Conservation (phyloP, 768 basidiomycete species). For the Lentinus brumalis region DNA sequence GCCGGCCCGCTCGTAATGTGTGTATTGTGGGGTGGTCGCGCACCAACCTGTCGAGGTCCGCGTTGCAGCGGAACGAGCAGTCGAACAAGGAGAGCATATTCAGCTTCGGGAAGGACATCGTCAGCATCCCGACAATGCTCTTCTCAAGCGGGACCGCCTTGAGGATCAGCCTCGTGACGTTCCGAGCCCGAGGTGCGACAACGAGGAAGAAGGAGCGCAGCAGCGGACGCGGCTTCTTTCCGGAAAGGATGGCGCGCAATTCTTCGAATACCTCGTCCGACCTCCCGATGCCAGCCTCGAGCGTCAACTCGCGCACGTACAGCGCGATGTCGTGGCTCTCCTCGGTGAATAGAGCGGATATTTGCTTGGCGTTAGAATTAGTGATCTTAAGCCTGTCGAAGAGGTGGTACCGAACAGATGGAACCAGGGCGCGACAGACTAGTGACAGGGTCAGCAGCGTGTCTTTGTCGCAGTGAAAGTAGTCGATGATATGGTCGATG, state of each 20-base stretch:
- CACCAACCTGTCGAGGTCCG: conserved; percentile 13
- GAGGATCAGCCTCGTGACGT: conserved; percentile 4
- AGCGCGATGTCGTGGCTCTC: not conserved
- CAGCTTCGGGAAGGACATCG: conserved; percentile 4
- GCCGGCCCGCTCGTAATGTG: conserved; percentile 13
- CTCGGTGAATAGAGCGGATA: not conserved
- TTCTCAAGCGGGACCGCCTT: conserved; percentile 13
- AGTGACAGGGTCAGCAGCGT: conserved; percentile 17
- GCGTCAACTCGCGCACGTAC: conserved; percentile 13
- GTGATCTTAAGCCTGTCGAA: conserved; percentile 18
- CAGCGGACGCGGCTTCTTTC: not conserved
- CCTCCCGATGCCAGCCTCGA: conserved; percentile 2
- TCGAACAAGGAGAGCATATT: conserved; percentile 15
- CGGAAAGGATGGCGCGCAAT: not conserved
- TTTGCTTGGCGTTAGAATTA: not conserved
- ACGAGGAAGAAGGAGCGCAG: conserved; percentile 9
- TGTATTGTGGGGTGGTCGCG: conserved; percentile 8
- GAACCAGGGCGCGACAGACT: conserved; percentile 16
- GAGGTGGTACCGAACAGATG: conserved; percentile 13
- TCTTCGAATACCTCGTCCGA: not conserved
- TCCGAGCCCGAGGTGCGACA: conserved; percentile 1
- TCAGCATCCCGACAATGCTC: conserved; percentile 3
- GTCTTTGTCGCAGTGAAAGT: conserved; percentile 11
- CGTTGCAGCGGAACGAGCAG: conserved; percentile 18
- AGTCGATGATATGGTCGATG: conserved; percentile 18